A percentile compares a stretch with the other conserved stretches of the same genome.
These are phyloP conservation scores for Calophaca sinica DNA, from an alignment of 306 rosid genomes.

Conservation along the genomic window DNA sequence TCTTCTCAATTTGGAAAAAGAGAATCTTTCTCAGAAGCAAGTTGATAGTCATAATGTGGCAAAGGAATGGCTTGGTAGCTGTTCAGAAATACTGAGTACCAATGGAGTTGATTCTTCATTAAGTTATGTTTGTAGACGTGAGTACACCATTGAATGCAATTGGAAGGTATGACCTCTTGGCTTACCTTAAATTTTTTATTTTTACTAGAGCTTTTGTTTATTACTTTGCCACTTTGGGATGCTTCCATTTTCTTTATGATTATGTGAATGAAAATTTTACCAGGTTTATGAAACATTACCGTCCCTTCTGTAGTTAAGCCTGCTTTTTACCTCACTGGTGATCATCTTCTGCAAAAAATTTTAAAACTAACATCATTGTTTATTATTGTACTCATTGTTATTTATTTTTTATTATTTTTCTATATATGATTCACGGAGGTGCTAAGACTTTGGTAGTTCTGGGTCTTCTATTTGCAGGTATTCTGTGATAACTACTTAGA, in stretches of 20 bases:
- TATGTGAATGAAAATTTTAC: background rate
- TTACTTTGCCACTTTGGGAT: conserved; percentile 27
- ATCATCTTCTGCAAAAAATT: conserved; percentile 9
- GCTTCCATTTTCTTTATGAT: conserved; percentile 35
- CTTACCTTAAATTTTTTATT: conserved; percentile 30
- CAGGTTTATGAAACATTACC: background rate
- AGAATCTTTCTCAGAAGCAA: conserved; percentile 44
- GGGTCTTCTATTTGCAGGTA: conserved; percentile 59
- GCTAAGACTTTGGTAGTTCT: conserved; percentile 22
- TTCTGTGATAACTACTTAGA: conserved; percentile 97
- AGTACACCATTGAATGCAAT: conserved; percentile 84
- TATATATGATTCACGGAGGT: conserved; percentile 24
- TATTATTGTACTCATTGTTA: background rate
- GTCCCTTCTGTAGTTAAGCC: background rate
- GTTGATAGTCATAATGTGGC: conserved; percentile 52
- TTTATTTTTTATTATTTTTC: background rate
- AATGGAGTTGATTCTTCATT: conserved; percentile 75
- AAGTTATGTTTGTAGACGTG: conserved; percentile 75
- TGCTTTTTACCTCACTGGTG: background rate
- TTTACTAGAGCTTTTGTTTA: conserved; percentile 23
- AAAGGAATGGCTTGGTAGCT: conserved; percentile 86
- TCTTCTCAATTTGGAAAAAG: conserved; percentile 72
- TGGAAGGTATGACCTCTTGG: conserved; percentile 75
- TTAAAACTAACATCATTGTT: background rate
- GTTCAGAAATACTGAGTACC: conserved; percentile 64